Evolutionary conservation across 2,329 filamentous ascomycete genomes (phyloP).

Genomic region (Monilinia fructigena): DNA sequence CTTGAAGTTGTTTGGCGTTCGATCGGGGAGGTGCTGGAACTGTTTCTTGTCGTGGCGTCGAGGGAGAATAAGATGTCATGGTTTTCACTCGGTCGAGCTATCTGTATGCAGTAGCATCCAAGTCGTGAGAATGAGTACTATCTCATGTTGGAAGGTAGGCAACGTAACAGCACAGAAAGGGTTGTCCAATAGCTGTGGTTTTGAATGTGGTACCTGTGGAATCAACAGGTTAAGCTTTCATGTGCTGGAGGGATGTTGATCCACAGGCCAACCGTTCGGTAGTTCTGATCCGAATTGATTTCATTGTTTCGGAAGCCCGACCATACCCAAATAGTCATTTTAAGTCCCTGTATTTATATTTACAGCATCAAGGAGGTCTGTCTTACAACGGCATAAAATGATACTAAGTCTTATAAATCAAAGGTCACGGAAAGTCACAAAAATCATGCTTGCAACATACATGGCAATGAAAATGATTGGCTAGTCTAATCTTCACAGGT

Average conservation of each 20-base stretch:
- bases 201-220: constrained; percentile 8
- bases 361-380: not conserved
- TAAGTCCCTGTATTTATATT: constrained; percentile 5
- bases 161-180: not conserved
- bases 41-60: constrained; percentile 31
- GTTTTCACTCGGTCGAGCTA: constrained; percentile 27
- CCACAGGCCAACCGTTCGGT: constrained; percentile 3
- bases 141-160: constrained; percentile 23
- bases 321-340: constrained; percentile 7
- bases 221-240: constrained; percentile 15
- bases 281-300: constrained; percentile 15
- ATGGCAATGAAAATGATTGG: constrained; percentile 15
- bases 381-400: not conserved
- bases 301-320: constrained; percentile 10
- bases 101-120: constrained; percentile 26
- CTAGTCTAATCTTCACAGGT: constrained; percentile 21
- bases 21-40: constrained; percentile 30
- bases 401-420: not conserved
- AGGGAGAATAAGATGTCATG: constrained; percentile 33
- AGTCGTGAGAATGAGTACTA: constrained; percentile 14
- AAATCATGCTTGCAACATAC: not conserved
- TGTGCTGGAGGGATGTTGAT: constrained; percentile 10
- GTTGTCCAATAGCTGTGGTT: constrained; percentile 4
- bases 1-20: constrained; percentile 32
- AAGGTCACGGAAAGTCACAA: not conserved